Evolutionary conservation across 805 yeast genomes (phyloP), one percentile per base, ranked within the genome.

Genomic region (Saccharomyces mikatae): DNA sequence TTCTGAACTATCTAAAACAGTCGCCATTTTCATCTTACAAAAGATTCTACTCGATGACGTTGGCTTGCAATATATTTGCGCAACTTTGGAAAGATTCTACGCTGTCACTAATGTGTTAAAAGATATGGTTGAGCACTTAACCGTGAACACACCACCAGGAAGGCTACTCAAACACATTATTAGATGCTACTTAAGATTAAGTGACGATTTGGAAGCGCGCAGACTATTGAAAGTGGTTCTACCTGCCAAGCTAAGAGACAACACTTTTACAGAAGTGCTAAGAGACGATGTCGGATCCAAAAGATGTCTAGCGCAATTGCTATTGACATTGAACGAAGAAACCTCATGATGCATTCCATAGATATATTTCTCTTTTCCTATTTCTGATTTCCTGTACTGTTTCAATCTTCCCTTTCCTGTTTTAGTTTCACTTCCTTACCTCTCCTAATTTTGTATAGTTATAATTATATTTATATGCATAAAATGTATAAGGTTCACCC

Each of bases 11-110:
- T 85, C 95, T 50, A 92, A 94, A 66, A 94, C 98, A 0, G 99
- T 92, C 27, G 99, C 99, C 4, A 91, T 92, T 54, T 92, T 94
- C 74, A 92, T 94, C 56, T 86, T 94, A 48, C 97, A 92, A 67
- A 92, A 91, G 71, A 92, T 92, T 53, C 76, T 92, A 51, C 79
- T 90, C 60, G 98, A 94, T 71, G 97, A 92, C 65, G 82, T 86
- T 61, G 99, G 99, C 0, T 78, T 92, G 57, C 81, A 84, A 22
- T 94, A 94, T 71, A 88, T 94, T 24, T 94, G 98, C 73, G 96
- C 95, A 55, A 92, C 98, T 0, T 88, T 84, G 67, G 98, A 92
- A 71, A 78, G 99, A 62, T 92, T 92, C 68, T 89, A 86, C 58
- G 97, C 98, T 1, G 97, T 94, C 26, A 87, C 94, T 0, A 84